Conservation (phyloP, 2,329 filamentous ascomycete species). For the Cordyceps cateniannulata region DNA sequence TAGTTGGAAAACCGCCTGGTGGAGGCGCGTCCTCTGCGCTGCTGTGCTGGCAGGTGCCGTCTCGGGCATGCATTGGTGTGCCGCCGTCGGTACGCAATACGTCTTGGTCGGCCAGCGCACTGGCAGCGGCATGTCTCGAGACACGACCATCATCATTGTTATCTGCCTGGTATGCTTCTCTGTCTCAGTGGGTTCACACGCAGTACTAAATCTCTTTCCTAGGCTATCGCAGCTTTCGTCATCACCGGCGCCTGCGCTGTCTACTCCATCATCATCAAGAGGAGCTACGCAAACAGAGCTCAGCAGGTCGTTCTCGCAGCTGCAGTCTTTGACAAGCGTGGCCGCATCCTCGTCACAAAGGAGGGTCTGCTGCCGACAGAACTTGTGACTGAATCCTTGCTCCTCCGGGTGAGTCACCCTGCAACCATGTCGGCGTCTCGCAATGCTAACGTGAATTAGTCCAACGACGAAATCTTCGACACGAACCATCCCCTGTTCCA, state of each 20-base stretch:
- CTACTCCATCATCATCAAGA: conserved; percentile 46
- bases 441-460: conserved; percentile 17
- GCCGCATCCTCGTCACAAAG: conserved; percentile 61
- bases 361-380: conserved; percentile 64
- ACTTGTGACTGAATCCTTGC: conserved; percentile 73
- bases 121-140: conserved; percentile 45
- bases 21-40: conserved; percentile 63
- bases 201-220: neutral
- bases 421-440: neutral
- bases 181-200: neutral
- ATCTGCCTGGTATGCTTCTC: conserved; percentile 43
- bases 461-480: conserved; percentile 65
- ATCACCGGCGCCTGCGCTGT: conserved; percentile 51
- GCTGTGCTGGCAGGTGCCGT: conserved; percentile 65
- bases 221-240: conserved; percentile 50
- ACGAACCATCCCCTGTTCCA: conserved; percentile 74
- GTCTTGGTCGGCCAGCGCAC: conserved; percentile 34
- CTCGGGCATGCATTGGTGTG: conserved; percentile 85
- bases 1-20: conserved; percentile 72
- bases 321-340: conserved; percentile 61
- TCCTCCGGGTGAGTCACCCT: conserved; percentile 48
- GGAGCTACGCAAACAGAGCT: conserved; percentile 49
- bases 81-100: conserved; percentile 64
- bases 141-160: conserved; percentile 66
- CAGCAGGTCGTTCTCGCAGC: conserved; percentile 54